Evolutionary conservation across 2,329 filamentous ascomycete species (phyloP), one percentile per base, ranked within the genome.

Genomic region (Ceratocystis papillata): DNA sequence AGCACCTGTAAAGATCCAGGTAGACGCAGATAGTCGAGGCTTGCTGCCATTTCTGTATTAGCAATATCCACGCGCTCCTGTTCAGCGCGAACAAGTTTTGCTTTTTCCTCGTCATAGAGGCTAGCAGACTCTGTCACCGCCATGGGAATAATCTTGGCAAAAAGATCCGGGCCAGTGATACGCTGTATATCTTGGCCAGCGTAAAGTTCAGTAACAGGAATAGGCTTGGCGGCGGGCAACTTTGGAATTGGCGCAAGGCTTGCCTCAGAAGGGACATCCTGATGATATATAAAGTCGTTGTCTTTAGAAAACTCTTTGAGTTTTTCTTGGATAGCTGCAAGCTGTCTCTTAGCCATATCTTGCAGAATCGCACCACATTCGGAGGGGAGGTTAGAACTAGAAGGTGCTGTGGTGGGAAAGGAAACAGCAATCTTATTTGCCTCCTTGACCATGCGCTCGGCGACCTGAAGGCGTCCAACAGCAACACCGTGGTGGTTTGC

Each of bases 231-330:
- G 1, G 94, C 95, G 3, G 93, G 91, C 17, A 97, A 81, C 74
- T 97, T 99, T 2, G 91, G 83, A 62, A 99, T 91, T 0, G 87
- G 82, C 1, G 89, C 79, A 12, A 99, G 78, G 33, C 87, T 87
- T 3, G 91, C 89, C 75, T 96, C 91, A 8, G 87, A 86, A 0
- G 94, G 93, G 1, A 99, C 87, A 1, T 85, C 87, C 71, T 97
- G 90, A 74, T 99, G 94, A 73, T 99, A 99, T 73, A 99, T 96
- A 75, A 94, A 97, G 74, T 99, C 94, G 71, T 99, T 99, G 75
- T 99, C 94, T 72, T 96, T 96, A 70, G 83, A 81, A 62, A 92
- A 81, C 68, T 89, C 86, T 20, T 80, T 79, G 25, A 96, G 78
- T 74, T 89, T 92, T 69, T 93, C 88, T 73, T 96, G 88, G 2